Evolutionary conservation across 495 filamentous ascomycete species (phyloP).

Genomic region (Penicillium arizonense): DNA sequence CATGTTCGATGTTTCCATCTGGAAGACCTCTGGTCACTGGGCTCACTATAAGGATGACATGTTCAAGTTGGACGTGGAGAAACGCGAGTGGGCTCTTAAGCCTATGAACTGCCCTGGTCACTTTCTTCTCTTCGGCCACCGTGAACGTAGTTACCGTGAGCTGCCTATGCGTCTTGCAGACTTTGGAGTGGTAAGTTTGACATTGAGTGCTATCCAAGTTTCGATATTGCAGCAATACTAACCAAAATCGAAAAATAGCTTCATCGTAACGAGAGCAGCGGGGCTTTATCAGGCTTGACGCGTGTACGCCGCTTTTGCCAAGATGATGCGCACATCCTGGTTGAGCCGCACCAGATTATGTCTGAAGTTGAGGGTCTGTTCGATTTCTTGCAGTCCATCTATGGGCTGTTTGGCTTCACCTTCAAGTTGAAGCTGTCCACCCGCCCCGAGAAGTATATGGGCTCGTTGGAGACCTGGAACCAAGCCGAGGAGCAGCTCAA

Average conservation of each 20-base stretch:
- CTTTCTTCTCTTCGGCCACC: slow-evolving; percentile 72
- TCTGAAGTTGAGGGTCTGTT: slow-evolving; percentile 85
- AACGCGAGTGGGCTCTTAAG: slow-evolving; percentile 78
- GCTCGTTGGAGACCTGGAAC: slow-evolving; percentile 84
- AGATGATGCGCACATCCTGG: slow-evolving; percentile 95
- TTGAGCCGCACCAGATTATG: slow-evolving; percentile 64
- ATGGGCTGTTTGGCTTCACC: slow-evolving; percentile 88
- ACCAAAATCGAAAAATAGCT: too few species aligned
- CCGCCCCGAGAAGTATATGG: slow-evolving; percentile 87
- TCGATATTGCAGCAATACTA: too few species aligned
- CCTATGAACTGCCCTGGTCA: slow-evolving; percentile 99
- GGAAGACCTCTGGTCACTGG: slow-evolving; percentile 95
- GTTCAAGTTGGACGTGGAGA: slow-evolving; percentile 90
- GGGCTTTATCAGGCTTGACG: too few species aligned
- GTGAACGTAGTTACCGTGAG: slow-evolving; percentile 82
- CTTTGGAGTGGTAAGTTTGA: slow-evolving; percentile 64
- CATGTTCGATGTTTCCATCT: slow-evolving; percentile 87
- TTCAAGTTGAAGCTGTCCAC: slow-evolving; percentile 97
- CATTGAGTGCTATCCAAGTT: too few species aligned
- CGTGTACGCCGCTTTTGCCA: too few species aligned
- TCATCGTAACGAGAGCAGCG: too few species aligned
- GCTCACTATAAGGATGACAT: slow-evolving; percentile 95
- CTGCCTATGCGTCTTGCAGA: slow-evolving; percentile 88
- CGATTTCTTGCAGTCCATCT: slow-evolving; percentile 79
- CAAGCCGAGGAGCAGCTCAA: slow-evolving; percentile 77